Conservation (phyloP, 768 basidiomycete species). For the Boletellus ananiceps region DNA sequence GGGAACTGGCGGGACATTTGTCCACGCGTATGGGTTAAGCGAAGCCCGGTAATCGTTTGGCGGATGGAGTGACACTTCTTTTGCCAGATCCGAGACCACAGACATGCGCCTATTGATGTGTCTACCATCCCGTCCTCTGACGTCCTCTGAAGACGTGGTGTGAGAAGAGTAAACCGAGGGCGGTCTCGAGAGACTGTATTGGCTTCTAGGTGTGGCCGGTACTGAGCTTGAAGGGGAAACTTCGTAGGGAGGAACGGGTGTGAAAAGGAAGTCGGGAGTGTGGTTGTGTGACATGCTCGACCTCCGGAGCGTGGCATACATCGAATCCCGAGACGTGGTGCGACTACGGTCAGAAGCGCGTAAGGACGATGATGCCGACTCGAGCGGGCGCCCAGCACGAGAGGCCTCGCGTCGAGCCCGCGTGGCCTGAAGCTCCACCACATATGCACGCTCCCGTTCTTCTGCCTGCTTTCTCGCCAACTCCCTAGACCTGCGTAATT, state of each 20-base stretch:
- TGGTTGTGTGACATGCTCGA: conserved; percentile 40
- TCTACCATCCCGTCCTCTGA: conserved; percentile 38
- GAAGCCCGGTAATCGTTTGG: conserved; percentile 27
- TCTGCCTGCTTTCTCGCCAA: conserved; percentile 35
- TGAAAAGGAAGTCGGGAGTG: conserved; percentile 42
- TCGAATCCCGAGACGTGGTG: conserved; percentile 35
- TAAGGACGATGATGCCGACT: conserved; percentile 19
- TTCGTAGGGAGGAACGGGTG: conserved; percentile 32
- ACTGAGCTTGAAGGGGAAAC: conserved; percentile 53
- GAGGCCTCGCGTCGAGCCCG: conserved; percentile 56
- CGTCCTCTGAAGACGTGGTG: conserved; percentile 56
- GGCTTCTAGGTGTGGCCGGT: conserved; percentile 34
- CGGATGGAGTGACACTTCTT: conserved; percentile 22
- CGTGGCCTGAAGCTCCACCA: conserved; percentile 58
- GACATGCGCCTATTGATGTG: conserved; percentile 40
- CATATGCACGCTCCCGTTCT: conserved; percentile 50
- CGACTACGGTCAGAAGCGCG: conserved; percentile 31
- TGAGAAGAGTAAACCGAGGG: conserved; percentile 52
- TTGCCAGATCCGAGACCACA: conserved; percentile 31
- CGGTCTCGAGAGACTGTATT: conserved; percentile 43
- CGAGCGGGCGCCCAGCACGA: conserved; percentile 40
- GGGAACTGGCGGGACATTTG: conserved; percentile 33
- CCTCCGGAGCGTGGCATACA: conserved; percentile 19
- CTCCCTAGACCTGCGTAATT: conserved; percentile 42
- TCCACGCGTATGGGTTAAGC: conserved; percentile 30